phyloP scores from a whole-genome alignment of 1,284 basidiomycete species.

The Sanghuangporus sanghuang region DNA sequence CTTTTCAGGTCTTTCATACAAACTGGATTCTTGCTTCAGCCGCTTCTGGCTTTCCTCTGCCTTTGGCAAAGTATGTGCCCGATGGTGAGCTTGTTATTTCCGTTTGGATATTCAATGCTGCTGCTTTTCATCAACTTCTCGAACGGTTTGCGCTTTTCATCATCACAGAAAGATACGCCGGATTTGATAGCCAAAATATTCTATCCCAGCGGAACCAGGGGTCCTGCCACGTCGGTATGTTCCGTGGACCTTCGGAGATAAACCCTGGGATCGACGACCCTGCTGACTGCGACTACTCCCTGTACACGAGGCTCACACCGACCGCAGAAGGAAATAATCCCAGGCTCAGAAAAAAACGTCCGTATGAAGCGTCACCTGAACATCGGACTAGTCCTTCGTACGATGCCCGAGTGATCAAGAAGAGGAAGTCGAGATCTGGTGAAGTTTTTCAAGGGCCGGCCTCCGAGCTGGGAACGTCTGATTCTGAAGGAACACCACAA shows the following conservation, averaged over 20 bases:
- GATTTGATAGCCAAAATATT: not conserved
- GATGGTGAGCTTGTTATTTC: constrained; percentile 2
- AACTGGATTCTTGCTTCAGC: constrained; percentile 18
- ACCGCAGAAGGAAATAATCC: not conserved
- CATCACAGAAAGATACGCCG: not conserved
- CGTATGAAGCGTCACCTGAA: constrained; percentile 5
- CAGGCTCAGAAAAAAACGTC: constrained; percentile 1
- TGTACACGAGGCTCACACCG: constrained; percentile 7
- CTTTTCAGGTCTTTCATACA: constrained; percentile 17
- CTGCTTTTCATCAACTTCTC: not conserved
- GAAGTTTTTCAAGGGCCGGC: not conserved
- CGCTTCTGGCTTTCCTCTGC: constrained; percentile 9
- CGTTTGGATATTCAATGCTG: not conserved
- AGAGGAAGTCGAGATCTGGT: not conserved
- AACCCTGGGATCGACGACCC: not conserved
- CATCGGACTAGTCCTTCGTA: no score
- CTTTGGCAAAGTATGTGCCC: constrained; percentile 16
- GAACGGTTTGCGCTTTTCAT: not conserved
- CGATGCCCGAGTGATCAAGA: constrained; percentile 3
- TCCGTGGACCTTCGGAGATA: not conserved
- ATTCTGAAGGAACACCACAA: not conserved
- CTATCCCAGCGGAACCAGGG: not conserved
- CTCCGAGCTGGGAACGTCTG: not conserved
- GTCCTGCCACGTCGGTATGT: not conserved
- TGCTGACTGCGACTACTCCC: not conserved